Conservation (phyloP, 2,329 filamentous ascomycete genomes). For the Tothia fuscella region DNA sequence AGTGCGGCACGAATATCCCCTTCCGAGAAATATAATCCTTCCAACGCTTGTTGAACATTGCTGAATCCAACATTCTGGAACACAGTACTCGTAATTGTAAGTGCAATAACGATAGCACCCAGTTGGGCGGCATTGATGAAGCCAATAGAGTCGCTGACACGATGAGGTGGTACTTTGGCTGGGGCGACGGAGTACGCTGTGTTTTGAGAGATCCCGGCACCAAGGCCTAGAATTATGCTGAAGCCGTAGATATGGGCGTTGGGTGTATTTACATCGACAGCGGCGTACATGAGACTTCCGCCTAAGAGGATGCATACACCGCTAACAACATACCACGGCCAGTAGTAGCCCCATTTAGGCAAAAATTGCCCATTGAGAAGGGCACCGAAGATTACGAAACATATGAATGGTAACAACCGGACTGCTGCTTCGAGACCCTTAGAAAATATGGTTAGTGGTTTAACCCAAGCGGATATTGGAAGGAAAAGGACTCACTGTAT, state of each 20-base stretch:
- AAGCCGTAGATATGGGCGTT: constrained; percentile 17
- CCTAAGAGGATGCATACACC: constrained; percentile 12
- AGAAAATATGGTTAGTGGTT: no score
- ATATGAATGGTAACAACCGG: constrained; percentile 31
- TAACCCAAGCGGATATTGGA: no score
- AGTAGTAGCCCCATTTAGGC: constrained; percentile 15
- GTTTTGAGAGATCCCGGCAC: constrained; percentile 15
- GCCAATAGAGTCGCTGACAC: constrained; percentile 10
- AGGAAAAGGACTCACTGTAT: no score
- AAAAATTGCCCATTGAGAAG: constrained; percentile 16
- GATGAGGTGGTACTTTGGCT: constrained; percentile 4
- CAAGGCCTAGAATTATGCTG: constrained; percentile 15
- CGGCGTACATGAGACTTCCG: constrained; percentile 14
- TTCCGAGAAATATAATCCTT: constrained; percentile 4
- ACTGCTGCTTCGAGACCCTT: constrained; percentile 30
- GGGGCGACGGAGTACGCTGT: constrained; percentile 15
- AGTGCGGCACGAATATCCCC: constrained; percentile 6
- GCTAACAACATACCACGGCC: constrained; percentile 16
- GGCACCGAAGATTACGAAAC: constrained; percentile 19
- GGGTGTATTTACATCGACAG: constrained; percentile 13
- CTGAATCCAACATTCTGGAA: constrained; percentile 13
- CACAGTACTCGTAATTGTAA: constrained; percentile 13
- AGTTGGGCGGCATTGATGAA: constrained; percentile 15
- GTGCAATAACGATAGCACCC: constrained; percentile 12
- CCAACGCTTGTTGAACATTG: constrained; percentile 2